Percentiles rank a stretch among this genome's conserved stretches.
Conservation (phyloP, 257 asterid species). For the Thymus quinquecostatus region DNA sequence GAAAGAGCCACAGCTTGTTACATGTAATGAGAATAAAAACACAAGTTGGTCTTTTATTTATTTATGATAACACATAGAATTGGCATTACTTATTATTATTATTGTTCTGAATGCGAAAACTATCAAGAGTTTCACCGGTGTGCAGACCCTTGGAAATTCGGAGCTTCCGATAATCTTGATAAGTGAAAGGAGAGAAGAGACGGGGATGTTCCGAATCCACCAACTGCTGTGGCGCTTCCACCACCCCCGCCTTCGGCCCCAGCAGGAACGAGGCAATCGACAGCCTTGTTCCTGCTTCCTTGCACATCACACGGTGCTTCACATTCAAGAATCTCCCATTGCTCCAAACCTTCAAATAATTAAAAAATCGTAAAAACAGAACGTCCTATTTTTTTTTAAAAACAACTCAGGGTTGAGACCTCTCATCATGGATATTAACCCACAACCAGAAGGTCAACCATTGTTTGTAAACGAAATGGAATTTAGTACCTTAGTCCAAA, state of each 20-base stretch:
- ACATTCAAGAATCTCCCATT: slow-evolving; percentile 67
- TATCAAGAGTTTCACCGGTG: slow-evolving; percentile 44
- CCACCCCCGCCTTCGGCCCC: slow-evolving; percentile 45
- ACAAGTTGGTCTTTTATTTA: too few relatives aligned
- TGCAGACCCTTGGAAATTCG: slow-evolving; percentile 33
- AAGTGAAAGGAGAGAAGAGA: slow-evolving; percentile 46
- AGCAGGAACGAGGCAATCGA: slow-evolving; percentile 57
- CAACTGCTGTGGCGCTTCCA: slow-evolving; percentile 45
- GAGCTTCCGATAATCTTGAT: slow-evolving; percentile 40
- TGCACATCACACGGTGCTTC: slow-evolving; percentile 63
- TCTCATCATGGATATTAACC: too few relatives aligned
- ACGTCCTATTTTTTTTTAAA: not conserved
- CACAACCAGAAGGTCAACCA: too few relatives aligned
- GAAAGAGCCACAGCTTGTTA: not conserved
- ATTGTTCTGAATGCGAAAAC: slow-evolving; percentile 18
- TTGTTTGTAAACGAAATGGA: too few relatives aligned
- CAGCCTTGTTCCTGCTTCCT: slow-evolving; percentile 42
- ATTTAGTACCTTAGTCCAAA: too few relatives aligned
- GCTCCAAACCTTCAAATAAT: slow-evolving; percentile 55
- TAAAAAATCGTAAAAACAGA: not conserved
- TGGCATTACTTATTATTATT: not conserved
- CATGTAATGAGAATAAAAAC: not conserved
- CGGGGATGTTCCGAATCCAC: slow-evolving; percentile 51
- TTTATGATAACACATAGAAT: not conserved
- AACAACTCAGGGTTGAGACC: not conserved